Base-by-base conservation (phyloP, 2,329 filamentous ascomycete genomes). In the Albophoma yamanashiensis region DNA sequence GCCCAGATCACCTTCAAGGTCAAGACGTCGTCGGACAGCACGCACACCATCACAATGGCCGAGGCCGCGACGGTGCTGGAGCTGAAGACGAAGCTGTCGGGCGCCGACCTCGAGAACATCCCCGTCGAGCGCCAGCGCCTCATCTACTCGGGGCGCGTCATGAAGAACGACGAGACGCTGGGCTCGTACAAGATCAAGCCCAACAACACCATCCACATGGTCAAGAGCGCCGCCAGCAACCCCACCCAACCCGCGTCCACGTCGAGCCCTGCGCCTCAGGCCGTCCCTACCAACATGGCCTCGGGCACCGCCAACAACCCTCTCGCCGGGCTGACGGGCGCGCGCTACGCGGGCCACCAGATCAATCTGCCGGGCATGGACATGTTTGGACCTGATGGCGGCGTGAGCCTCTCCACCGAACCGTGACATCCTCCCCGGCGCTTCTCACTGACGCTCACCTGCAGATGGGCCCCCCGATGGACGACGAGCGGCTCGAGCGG, bases 91-190 rank as follows among this genome's bases (percentile, higher is more conserved):
- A 96, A 93, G 79, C 86, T 99, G 45, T 85, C 92, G 6, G 83
- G 84, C 39, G 76, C 86, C 61, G 91, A 96, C 67, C 91, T 88
- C 70, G 93, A 95, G 73, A 88, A 96, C 73, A 86, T 96, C 60
- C 89, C 94, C 40, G 82, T 88, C 59, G 91, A 96, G 70, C 86
- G 92, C 67, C 93, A 97, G 77, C 90, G 94, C 62, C 82, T 99
- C 64, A 99, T 99, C 77, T 99, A 97, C 80, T 97, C 93, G 7
- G 94, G 94, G 58, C 88, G 93, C 62, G 93, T 99, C 62, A 86
- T 99, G 78, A 99, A 97, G 79, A 94, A 99, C 73, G 86, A 89
- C 61, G 93, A 99, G 68, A 87, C 89, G 0, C 78, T 99, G 52
- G 85, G 82, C 64, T 85, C 85, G 60, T 95, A 95, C 79, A 97